Conservation (phyloP, 225 moss, liverwort and hornwort genomes). For the Lunularia cruciata region DNA sequence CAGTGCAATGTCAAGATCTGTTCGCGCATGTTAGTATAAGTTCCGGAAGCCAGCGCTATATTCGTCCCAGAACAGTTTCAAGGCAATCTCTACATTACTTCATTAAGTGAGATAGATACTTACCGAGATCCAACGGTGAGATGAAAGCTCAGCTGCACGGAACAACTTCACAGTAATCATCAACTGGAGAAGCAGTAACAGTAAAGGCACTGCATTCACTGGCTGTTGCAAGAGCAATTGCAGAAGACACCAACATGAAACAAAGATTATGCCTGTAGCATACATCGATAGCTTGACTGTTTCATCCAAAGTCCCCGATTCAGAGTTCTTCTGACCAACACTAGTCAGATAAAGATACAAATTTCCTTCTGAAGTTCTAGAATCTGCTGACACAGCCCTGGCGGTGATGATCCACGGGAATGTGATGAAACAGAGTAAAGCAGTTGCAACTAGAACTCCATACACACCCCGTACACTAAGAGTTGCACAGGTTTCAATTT, state of each 20-base stretch:
- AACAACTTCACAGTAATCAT: conserved; percentile 49
- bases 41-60: background rate
- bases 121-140: conserved; percentile 49
- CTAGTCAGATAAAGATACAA: no score
- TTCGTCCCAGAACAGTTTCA: background rate
- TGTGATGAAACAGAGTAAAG: conserved; percentile 38
- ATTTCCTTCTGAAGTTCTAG: background rate
- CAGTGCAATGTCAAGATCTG: conserved; percentile 69
- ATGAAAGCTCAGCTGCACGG: conserved; percentile 20
- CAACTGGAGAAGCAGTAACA: conserved; percentile 63
- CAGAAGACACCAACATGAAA: conserved; percentile 84
- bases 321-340: conserved; percentile 19
- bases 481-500: conserved; percentile 34
- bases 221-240: conserved; percentile 79
- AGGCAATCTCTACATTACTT: background rate
- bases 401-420: conserved; percentile 72
- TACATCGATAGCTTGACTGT: conserved; percentile 46
- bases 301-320: conserved; percentile 41
- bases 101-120: background rate
- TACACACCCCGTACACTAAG: conserved; percentile 57
- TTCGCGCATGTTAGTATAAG: background rate
- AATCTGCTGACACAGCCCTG: background rate
- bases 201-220: conserved; percentile 66
- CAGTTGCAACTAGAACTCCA: conserved; percentile 53
- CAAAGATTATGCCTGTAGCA: conserved; percentile 53